Base-by-base conservation (phyloP, 768 basidiomycete genomes). In the Sporobolomyces roseus region DNA sequence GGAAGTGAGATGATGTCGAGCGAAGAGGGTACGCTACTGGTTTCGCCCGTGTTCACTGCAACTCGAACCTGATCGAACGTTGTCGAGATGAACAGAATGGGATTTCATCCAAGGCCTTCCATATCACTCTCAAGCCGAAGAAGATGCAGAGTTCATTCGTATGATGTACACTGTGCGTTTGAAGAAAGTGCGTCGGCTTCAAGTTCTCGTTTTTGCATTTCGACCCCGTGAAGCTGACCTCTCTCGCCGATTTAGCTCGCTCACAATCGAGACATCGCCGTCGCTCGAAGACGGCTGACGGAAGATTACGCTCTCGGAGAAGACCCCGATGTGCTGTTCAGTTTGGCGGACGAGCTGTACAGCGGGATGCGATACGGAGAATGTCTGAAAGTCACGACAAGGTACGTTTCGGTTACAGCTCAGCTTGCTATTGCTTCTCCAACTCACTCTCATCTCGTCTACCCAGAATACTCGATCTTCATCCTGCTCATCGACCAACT, bases 1-100 rank as follows among this genome's bases (percentile, higher is more conserved):
- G 87, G 85, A 25, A 90, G 91, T 2, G 91, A 93, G 77, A 94
- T 98, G 91, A 91, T 99, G 89, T 86, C 88, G 16, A 86, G 89
- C 1, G 88, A 91, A 66, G 96, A 99, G 85, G 94, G 94, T 90
- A 49, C 46, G 29, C 14, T 9, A 17, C 38, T 41, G 17, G 38
- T 41, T 41, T 41, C 38, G 38, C 38, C 38, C 38, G 10, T 17
- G 38, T 41, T 17, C 38, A 41, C 38, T 41, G n/a, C n/a, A n/a
- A n/a, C n/a, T n/a, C n/a, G n/a, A n/a, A n/a, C n/a, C n/a, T n/a
- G 17, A 41, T 41, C 17, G 38, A 17, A 17, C 10, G 10, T 41
- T 41, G 4, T 32, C 30, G 12, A 29, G 30, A 32, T 54, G 49
- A 33, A 5, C 74, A 97, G 96, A 99, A 79, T 98, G 96, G 96